Evolutionary conservation across 805 yeast species (phyloP), one percentile per base, ranked within the genome.

Genomic region (Vanderwaltozyma verrucispora): DNA sequence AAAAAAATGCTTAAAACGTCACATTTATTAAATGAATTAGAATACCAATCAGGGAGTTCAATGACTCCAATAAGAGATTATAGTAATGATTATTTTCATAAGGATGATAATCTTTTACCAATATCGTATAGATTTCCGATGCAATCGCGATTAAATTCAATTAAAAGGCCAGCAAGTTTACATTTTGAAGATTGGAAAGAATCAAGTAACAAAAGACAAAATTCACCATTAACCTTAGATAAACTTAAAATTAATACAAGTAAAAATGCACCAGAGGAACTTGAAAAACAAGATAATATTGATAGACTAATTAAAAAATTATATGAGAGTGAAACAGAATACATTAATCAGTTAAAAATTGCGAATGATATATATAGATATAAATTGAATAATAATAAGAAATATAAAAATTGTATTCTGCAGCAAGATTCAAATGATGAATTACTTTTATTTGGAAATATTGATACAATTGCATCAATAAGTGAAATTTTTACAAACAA

Each of bases 361-460:
- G 47, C 63, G 14, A 51, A 55, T 17, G 33, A 54, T 5, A 54
- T 67, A 1, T 65, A 60, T 35, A 48, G 64, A 9, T 54, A 60
- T 5, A 45, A 59, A 10, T 44, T 65, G 19, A 49, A 49, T 29
- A 56, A 52, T 32, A 54, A 59, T 5, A 44, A 41, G 21, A 51
- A 51, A 20, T 56, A 53, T 31, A 52, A 49, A 17, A 46, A 59
- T 32, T 56, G 61, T 12, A 46, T 69, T 10, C 46, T 61, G 19
- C 40, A 40, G 2, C 31, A 26, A 3, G 41, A 37, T 8, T 43
- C 53, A 1, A 51, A 52, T 18, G 71, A 69, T 24, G 64, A 63
- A 37, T 32, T 60, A 5, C 37, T 62, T 7, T 44, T 72, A 2
- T 71, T 72, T 53, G 70, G 72, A 1, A 68, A 69, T 43, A 45